phyloP scores from a whole-genome alignment of 768 basidiomycete genomes.

The Megacollybia marginata region DNA sequence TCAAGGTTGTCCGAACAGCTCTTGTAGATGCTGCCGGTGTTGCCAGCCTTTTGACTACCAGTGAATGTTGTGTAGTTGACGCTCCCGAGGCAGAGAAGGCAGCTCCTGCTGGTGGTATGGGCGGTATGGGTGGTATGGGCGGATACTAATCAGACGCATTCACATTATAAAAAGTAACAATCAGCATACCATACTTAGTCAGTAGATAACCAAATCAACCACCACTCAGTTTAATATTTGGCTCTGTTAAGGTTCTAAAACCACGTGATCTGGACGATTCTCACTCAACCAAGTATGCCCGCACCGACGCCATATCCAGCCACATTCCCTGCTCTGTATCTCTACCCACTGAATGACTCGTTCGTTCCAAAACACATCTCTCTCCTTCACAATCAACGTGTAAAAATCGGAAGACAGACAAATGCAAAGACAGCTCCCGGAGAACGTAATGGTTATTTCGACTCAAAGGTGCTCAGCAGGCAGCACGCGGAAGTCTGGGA shows the following conservation, averaged over 20 bases:
- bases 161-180: not conserved
- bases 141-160: not conserved
- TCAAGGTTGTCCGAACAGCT: slow-evolving; percentile 93
- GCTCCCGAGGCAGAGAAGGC: slow-evolving; percentile 73
- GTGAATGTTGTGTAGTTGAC: slow-evolving; percentile 89
- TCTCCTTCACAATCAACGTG: slow-evolving; percentile 58
- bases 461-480: slow-evolving; percentile 87
- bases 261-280: not conserved
- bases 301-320: slow-evolving; percentile 9
- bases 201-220: no score
- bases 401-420: slow-evolving; percentile 93
- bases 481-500: slow-evolving; percentile 99
- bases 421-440: slow-evolving; percentile 91
- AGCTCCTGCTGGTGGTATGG: slow-evolving; percentile 38
- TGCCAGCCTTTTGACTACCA: slow-evolving; percentile 88
- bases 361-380: slow-evolving; percentile 93
- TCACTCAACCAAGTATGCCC: slow-evolving; percentile 4
- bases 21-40: slow-evolving; percentile 90
- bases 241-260: no score
- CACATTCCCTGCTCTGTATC: slow-evolving; percentile 42
- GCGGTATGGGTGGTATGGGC: slow-evolving; percentile 32
- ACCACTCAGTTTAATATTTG: no score
- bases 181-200: no score
- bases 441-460: slow-evolving; percentile 94
- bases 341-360: slow-evolving; percentile 92